Conservation (phyloP, 2,329 filamentous ascomycete genomes). For the Alternaria gaisen region DNA sequence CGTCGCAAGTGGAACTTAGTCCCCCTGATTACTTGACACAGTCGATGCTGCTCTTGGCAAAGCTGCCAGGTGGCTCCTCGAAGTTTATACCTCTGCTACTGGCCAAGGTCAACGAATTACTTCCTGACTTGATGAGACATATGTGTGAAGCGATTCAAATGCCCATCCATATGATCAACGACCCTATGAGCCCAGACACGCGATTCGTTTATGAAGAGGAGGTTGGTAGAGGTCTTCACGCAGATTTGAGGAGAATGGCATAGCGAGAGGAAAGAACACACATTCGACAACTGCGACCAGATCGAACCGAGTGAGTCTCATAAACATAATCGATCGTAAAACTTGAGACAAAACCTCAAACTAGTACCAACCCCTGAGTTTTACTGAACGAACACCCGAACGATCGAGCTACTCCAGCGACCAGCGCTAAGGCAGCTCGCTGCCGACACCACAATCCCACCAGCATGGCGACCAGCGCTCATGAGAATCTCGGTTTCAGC, state of each 20-base stretch:
- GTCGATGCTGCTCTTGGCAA: constrained; percentile 26
- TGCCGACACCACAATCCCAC: not conserved
- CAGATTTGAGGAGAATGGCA: not conserved
- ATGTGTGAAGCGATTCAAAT: constrained; percentile 28
- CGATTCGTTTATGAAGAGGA: constrained; percentile 39
- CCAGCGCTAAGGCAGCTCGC: not conserved
- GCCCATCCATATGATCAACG: constrained; percentile 14
- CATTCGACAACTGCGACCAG: not conserved
- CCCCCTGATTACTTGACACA: constrained; percentile 32
- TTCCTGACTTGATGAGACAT: constrained; percentile 28
- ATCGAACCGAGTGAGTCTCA: not conserved
- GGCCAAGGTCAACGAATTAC: constrained; percentile 37
- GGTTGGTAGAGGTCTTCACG: constrained; percentile 31
- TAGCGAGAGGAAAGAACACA: not conserved
- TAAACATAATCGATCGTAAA: not conserved
- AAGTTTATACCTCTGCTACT: constrained; percentile 41
- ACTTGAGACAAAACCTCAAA: not conserved
- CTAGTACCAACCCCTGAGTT: not conserved
- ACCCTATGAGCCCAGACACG: constrained; percentile 36
- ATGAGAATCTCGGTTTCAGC: constrained; percentile 15
- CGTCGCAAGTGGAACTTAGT: constrained; percentile 26
- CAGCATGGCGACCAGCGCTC: constrained; percentile 11
- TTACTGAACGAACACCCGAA: not conserved
- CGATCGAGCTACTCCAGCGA: not conserved
- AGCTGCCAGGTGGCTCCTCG: constrained; percentile 32